Base-by-base conservation (phyloP, 2,329 filamentous ascomycete genomes). In the Sarocladium kiliense region DNA sequence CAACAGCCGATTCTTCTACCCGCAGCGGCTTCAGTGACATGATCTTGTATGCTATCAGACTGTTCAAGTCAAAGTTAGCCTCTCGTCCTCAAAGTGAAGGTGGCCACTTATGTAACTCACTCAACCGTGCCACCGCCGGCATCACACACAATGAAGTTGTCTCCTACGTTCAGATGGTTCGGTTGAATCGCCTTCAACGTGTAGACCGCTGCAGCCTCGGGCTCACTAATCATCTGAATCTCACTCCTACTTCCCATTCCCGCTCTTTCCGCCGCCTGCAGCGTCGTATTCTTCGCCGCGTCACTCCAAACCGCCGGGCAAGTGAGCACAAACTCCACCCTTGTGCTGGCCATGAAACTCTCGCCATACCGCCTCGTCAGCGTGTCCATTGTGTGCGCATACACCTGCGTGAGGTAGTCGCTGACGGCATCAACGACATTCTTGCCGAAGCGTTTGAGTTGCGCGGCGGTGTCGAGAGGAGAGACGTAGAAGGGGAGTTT, bases 251-350 rank as follows among this genome's bases (percentile, higher is more conserved):
- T 79, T 3, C 88, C 89, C 86, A 93, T 90, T 3, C 89, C 89
- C 0, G 89, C 89, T 56, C 84, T 76, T 71, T 91, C 86, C 11
- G 89, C 89, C 5, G 89, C 89, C 65, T 88, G 82, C 50, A 91
- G 71, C 2, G 89, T 93, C 5, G 88, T 88, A 67, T 91, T 89
- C 73, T 92, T 93, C n/a, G 89, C 89, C 0, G 87, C 82, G 66
- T 94, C 89, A 23, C 85, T 89, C 89, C 89, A 94, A 7, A 93
- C 88, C 7, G 89, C 89, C 7, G 89, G 89, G 53, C 88, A 89
- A 1, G 89, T 93, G 55, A 94, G 76, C 50, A 93, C 87, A 62
- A 89, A 92, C 58, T 92, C 85, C 37, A 91, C 84, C 62, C 84
- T 85, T 4, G 88, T 91, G 7, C 81, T 83, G 6, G 81, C 80